Evolutionary conservation across 805 yeast species (phyloP), one percentile per base, ranked within the genome.

Genomic region (Sugiyamaella lignohabitans): DNA sequence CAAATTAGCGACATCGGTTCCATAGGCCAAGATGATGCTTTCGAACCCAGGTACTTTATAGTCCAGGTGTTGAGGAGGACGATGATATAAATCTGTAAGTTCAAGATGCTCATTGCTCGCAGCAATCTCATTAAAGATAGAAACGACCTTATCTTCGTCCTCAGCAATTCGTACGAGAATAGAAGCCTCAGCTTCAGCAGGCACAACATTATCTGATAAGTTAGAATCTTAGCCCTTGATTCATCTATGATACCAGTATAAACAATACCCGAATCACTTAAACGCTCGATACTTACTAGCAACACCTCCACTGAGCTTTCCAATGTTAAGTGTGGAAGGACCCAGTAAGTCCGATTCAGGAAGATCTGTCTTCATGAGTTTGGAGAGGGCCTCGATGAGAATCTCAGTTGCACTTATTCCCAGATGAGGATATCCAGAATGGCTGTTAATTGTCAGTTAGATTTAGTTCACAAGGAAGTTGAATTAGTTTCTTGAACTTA

Each of bases 351-450:
- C 75, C 30, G 76, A 71, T 0, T 48, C 51, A 19, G 88, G 87
- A 56, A 71, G 73, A 3, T 72, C 63, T 1, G 67, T 53, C 23
- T 64, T 57, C 29, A 73, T 62, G 37, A 82, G 59, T 2, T 70
- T 67, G 55, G 71, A 57, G 60, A 82, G 67, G 1, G 75, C 64
- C 20, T 76, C 75, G 43, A 82, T 64, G 38, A 82, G 60, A 47
- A 74, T 74, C 43, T 73, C 75, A 43, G 77, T 74, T 2, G 88
- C 85, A 50, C 77, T 78, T 45, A 79, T 61, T 2, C 88, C 88
- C 35, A 78, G 65, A 41, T 81, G 75, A 5, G 89, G 89, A 60
- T 82, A 80, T 1, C 87, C 87, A 2, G 82, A 76, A 58, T 82
- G 88, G 3, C 48, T 45, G 8, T 11, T 4, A 2, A 27, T 6